Evolutionary conservation across 208 protist genomes (phyloP), one percentile per base, ranked within the genome.

Genomic region (Acanthamoeba sp.): DNA sequence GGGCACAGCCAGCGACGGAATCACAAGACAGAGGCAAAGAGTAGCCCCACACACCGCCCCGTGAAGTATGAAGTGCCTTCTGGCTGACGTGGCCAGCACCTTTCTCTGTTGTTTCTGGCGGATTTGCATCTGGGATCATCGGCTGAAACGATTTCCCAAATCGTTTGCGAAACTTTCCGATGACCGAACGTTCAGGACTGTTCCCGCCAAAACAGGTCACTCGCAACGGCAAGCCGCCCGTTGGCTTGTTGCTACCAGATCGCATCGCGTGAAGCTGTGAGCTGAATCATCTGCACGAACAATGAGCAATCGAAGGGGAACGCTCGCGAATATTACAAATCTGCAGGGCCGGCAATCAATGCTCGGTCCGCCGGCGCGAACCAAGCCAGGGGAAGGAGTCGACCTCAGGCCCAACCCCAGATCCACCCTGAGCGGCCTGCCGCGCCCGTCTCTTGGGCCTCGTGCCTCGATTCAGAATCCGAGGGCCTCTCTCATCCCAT

Each of bases 301-400:
- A 62, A 62, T 62, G 55, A 20, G 55, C 14, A 62, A 22, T 20
- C 10, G 55, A 29, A 22, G 55, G 16, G 55, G 55, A 62, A 62
- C 55, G 16, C 24, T 62, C 7, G 55, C 55, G 7, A 62, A 62
- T 20, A 62, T 62, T 20, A 62, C 71, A 38, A 80, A 80, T 80
- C 40, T 80, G 16, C 34, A 40, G 29, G 40, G 40, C 18, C 34
- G 71, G 24, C 40, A 16, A 36, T 80, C 71, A 6, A 40, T 80
- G 71, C 71, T 80, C 38, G 71, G 71, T 27, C 71, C 71, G 9
- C 71, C 71, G 22, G 40, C 71, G 38, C 34, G 71, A n/a, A 80
- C 71, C 18, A 80, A 80, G 71, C 34, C 38, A 24, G 27, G 34
- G 0, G 71, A 80, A 5, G 71, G 55, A 22, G 55, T 20, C 55